Conservation (phyloP, 2,329 filamentous ascomycete species). For the Diplodia sapinea region DNA sequence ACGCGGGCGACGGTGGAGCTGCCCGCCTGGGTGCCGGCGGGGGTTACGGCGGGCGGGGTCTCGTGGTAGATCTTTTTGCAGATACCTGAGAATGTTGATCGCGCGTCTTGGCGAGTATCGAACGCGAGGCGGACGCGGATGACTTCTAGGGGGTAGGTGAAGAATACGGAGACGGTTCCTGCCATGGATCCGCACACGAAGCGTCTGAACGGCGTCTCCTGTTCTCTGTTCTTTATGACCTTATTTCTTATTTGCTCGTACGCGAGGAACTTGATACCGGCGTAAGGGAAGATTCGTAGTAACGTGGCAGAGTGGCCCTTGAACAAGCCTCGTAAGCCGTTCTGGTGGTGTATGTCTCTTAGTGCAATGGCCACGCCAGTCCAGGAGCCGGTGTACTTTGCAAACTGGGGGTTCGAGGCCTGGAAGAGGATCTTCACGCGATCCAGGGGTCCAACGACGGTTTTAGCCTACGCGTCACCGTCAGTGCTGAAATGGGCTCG, state of each 20-base stretch:
- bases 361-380: constrained; percentile 82
- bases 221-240: constrained; percentile 71
- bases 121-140: constrained; percentile 92
- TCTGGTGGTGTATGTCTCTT: constrained; percentile 76
- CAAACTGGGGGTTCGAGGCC: constrained; percentile 89
- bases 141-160: constrained; percentile 94
- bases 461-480: constrained; percentile 74
- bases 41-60: constrained; percentile 41
- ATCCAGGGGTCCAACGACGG: constrained; percentile 91
- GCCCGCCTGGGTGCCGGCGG: constrained; percentile 34
- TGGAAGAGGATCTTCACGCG: constrained; percentile 99
- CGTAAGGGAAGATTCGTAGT: constrained; percentile 94
- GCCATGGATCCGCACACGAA: constrained; percentile 75
- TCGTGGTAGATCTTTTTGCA: constrained; percentile 88
- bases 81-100: constrained; percentile 74
- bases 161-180: constrained; percentile 90
- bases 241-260: constrained; percentile 92
- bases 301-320: constrained; percentile 94
- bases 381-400: constrained; percentile 91
- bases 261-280: constrained; percentile 95
- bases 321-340: constrained; percentile 80
- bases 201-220: constrained; percentile 82
- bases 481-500: background rate
- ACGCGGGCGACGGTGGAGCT: constrained; percentile 49
- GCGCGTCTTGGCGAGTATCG: constrained; percentile 79